Evolutionary conservation across 1,284 basidiomycete genomes (phyloP).

Genomic region (Trametes sp.): DNA sequence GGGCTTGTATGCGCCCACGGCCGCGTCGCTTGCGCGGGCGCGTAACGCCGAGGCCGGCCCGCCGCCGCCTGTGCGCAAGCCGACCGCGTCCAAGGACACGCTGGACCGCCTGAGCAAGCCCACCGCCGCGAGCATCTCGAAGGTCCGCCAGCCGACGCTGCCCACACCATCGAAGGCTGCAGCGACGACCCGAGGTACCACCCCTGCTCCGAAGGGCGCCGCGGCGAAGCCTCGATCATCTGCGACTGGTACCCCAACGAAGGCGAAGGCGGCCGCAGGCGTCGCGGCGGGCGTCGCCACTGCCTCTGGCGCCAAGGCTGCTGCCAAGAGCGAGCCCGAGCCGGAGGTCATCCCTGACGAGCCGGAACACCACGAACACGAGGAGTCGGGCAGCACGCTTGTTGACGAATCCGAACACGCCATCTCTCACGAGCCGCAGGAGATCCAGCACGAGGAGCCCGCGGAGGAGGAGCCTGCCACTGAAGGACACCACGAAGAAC

Average conservation of each 20-base stretch:
- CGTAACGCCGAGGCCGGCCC: slow-evolving; percentile 57
- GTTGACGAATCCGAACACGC: slow-evolving; percentile 28
- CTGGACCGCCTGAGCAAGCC: slow-evolving; percentile 75
- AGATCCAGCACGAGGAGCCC: slow-evolving; percentile 25
- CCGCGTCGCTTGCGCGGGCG: slow-evolving; percentile 74
- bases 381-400: slow-evolving; percentile 27
- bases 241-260: slow-evolving; percentile 17
- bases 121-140: slow-evolving; percentile 75
- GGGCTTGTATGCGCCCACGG: slow-evolving; percentile 78
- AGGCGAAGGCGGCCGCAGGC: slow-evolving; percentile 24
- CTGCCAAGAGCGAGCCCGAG: slow-evolving; percentile 26
- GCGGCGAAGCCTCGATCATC: slow-evolving; percentile 24
- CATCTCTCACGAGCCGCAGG: slow-evolving; percentile 29
- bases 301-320: slow-evolving; percentile 27
- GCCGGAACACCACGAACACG: slow-evolving; percentile 28
- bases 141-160: slow-evolving; percentile 45
- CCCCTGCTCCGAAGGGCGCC: slow-evolving; percentile 34
- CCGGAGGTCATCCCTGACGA: slow-evolving; percentile 25
- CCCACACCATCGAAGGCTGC: slow-evolving; percentile 24
- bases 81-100: slow-evolving; percentile 51
- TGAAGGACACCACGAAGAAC: slow-evolving; percentile 15
- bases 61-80: slow-evolving; percentile 59
- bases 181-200: slow-evolving; percentile 34
- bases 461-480: neutral
- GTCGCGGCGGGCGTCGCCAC: no score